Evolutionary conservation across 352 stramenopile genomes (phyloP), one percentile per base, ranked within the genome.

Genomic region (Phytophthora syringae): DNA sequence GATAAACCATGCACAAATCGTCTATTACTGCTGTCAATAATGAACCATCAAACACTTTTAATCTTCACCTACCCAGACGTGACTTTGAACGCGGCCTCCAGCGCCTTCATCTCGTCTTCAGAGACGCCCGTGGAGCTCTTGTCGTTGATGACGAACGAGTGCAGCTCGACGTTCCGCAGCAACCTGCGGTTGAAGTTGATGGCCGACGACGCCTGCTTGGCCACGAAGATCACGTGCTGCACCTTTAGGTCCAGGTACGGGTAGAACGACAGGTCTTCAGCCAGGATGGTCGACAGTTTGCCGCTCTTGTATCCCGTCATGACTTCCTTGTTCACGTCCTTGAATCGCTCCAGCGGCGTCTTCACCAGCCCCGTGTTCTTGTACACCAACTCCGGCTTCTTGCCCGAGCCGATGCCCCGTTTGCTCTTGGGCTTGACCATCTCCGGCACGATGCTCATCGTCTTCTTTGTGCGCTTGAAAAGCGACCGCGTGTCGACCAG

Each of bases 281-380:
- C 79, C 13, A 93, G 60, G 30, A 93, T 67, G 3, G 76, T 80
- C 18, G 77, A 74, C 43, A 93, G 44, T 42, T 90, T 90, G 52
- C 82, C 82, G 32, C 69, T 80, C 56, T 82, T 86, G 64, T 79
- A 90, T 36, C 82, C 74, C 18, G 73, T 77, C 24, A 93, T 64
- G 51, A 85, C 59, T 13, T 72, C 53, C 49, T 82, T 81, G 75
- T 93, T 91, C 12, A 78, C 70, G 28, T 84, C 80, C 40, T 90
- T 79, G 49, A 87, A 93, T 37, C 74, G 69, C 9, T 90, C 80
- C 73, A 90, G 67, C 2, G 84, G 84, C 47, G 84, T 90, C 72
- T 93, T 93, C 18, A 93, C 70, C n/a, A 81, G 61, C 16, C 73
- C 82, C 28, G 79, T 78, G 62, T 86, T 80, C 57, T 80, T 80